Evolutionary conservation across 129 eudicot species (phyloP).

Genomic region (Silybum marianum): DNA sequence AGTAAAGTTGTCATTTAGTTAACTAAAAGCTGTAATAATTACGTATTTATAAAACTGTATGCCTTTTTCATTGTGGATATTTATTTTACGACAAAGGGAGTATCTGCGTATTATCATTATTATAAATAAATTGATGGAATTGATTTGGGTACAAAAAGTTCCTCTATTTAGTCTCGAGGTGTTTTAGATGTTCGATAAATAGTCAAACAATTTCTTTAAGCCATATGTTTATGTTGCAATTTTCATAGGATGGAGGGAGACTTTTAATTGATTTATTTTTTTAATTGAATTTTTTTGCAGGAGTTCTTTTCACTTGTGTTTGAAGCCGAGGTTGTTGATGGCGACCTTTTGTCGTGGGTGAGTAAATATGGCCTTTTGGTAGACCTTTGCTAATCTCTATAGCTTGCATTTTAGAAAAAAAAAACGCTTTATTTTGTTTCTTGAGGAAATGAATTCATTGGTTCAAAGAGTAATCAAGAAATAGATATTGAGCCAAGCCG

Average conservation of each 20-base stretch:
- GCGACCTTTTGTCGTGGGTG: slow-evolving; percentile 91
- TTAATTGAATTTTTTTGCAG: slow-evolving; percentile 42
- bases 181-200: not conserved
- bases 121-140: not conserved
- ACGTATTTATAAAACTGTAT: not conserved
- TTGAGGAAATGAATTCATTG: not conserved
- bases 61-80: not conserved
- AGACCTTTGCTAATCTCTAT: not conserved
- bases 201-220: not conserved
- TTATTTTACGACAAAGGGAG: not conserved
- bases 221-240: not conserved
- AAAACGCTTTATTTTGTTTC: not conserved
- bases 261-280: not conserved
- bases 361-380: slow-evolving; percentile 22
- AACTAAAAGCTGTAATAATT: not conserved
- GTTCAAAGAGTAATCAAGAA: not conserved
- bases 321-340: slow-evolving; percentile 84
- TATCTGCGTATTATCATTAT: not conserved
- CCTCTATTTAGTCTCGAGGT: not conserved
- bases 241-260: not conserved
- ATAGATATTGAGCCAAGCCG: not conserved
- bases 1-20: not conserved
- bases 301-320: slow-evolving; percentile 86
- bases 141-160: not conserved
- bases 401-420: not conserved